These are phyloP conservation scores for Colletotrichum musae DNA, from an alignment of 2,329 filamentous ascomycete genomes.

Conservation along the genomic window DNA sequence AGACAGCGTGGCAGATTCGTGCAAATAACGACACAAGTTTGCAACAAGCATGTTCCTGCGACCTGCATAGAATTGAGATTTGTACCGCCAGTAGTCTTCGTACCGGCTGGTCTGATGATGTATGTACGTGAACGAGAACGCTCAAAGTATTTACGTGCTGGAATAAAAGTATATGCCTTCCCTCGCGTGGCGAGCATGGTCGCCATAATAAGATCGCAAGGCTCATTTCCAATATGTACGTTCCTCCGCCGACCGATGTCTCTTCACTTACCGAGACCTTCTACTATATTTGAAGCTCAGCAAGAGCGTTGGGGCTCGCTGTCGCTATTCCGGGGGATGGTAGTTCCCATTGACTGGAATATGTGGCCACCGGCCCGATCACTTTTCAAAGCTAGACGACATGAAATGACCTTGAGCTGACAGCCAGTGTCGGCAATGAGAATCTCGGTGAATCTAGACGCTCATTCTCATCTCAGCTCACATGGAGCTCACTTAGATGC, in stretches of 20 bases:
- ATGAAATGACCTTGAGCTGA: too few species aligned
- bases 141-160: not conserved
- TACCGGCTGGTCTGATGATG: not conserved
- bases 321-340: not conserved
- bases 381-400: too few species aligned
- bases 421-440: not conserved
- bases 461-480: not conserved
- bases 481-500: constrained; percentile 53
- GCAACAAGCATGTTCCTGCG: too few species aligned
- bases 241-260: not conserved
- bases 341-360: not conserved
- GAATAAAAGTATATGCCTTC: too few species aligned
- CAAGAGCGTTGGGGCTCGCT: not conserved
- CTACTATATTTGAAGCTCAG: not conserved
- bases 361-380: not conserved
- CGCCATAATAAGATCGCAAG: not conserved
- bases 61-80: too few species aligned
- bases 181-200: too few species aligned
- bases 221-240: not conserved
- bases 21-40: too few species aligned
- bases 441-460: not conserved
- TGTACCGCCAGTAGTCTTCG: too few species aligned
- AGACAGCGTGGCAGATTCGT: too few species aligned
- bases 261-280: not conserved
- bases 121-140: not conserved